Evolutionary conservation across 371 early-diverging fungal genomes (phyloP).

Genomic region (Entomophthora muscae): DNA sequence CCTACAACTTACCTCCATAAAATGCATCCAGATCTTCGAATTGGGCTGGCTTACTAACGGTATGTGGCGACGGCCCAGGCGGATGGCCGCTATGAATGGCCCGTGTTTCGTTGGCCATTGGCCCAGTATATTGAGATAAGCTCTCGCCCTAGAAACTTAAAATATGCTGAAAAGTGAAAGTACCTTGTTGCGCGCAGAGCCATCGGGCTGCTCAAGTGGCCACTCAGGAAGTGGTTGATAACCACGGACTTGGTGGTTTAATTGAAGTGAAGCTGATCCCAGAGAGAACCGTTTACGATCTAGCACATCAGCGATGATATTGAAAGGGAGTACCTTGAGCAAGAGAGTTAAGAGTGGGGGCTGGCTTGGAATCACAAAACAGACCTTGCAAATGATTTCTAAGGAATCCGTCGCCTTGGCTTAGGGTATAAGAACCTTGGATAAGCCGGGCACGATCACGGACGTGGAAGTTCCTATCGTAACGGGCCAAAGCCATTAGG

Average conservation of each 20-base stretch:
- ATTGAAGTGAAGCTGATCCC: constrained; percentile 63
- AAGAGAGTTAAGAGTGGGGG: constrained; percentile 10
- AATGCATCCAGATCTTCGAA: background rate
- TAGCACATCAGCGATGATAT: no score
- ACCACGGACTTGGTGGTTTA: constrained; percentile 46
- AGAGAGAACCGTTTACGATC: constrained; percentile 31
- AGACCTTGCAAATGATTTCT: constrained; percentile 9
- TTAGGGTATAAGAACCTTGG: constrained; percentile 25
- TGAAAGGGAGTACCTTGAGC: constrained; percentile 11
- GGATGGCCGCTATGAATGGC: no score
- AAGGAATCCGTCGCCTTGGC: constrained; percentile 9
- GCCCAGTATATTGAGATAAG: background rate
- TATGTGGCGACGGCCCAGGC: background rate
- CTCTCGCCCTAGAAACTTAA: background rate
- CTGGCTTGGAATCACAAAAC: constrained; percentile 11
- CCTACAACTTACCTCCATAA: background rate
- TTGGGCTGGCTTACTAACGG: background rate
- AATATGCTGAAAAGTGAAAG: background rate
- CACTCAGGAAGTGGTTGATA: constrained; percentile 73
- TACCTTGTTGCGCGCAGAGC: constrained; percentile 29
- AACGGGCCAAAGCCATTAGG: constrained; percentile 66
- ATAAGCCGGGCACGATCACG: constrained; percentile 80
- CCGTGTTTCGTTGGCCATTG: no score
- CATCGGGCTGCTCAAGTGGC: constrained; percentile 50
- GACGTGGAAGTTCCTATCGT: constrained; percentile 73